Conservation (phyloP, 106 monocot species). For the Dioscorea dumetorum region DNA sequence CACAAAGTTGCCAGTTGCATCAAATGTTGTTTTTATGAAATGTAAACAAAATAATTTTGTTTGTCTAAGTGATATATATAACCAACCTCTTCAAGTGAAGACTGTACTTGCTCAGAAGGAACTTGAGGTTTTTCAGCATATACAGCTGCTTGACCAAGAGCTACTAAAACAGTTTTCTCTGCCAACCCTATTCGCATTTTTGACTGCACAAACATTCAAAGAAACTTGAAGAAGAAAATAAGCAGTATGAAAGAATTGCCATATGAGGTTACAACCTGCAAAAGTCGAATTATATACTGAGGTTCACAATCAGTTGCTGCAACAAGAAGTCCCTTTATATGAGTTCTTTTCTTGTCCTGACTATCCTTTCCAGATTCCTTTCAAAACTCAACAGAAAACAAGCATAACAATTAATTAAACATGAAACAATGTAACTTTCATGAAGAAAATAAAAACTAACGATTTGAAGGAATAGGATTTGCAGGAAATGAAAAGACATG, state of each 20-base stretch:
- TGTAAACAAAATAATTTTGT: too few species aligned
- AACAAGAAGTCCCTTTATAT: slow-evolving; percentile 97
- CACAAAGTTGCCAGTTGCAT: too few species aligned
- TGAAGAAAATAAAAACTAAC: too few species aligned
- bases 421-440: too few species aligned
- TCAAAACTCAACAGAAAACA: background rate
- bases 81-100: slow-evolving; percentile 73
- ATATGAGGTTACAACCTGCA: slow-evolving; percentile 50
- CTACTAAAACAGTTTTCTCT: slow-evolving; percentile 93
- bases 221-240: background rate
- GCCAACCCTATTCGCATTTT: slow-evolving; percentile 98
- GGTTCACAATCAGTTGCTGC: slow-evolving; percentile 98
- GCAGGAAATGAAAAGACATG: too few species aligned
- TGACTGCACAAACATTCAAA: slow-evolving; percentile 41
- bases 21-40: too few species aligned
- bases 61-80: too few species aligned
- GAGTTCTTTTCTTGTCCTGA: slow-evolving; percentile 93
- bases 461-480: too few species aligned
- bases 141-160: slow-evolving; percentile 87
- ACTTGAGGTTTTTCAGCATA: slow-evolving; percentile 41
- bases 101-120: slow-evolving; percentile 31
- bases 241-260: background rate
- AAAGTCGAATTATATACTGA: slow-evolving; percentile 78
- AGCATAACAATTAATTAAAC: too few species aligned
- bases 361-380: slow-evolving; percentile 93